Evolutionary conservation across 2,329 filamentous ascomycete genomes (phyloP).

Genomic region (Ceratocystis albifundus): DNA sequence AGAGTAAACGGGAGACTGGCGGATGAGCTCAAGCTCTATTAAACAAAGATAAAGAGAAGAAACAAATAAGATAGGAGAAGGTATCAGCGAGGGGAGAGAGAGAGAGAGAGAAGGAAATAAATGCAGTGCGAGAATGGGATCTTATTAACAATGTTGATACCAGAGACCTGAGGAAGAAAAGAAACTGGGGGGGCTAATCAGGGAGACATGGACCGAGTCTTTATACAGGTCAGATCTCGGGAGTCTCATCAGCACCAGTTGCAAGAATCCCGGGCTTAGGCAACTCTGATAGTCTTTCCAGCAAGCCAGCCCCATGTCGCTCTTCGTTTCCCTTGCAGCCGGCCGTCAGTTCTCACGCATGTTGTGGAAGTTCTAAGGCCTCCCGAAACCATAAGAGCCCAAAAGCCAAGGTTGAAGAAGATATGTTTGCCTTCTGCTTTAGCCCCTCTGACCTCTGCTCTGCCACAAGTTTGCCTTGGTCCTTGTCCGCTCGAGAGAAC

Average conservation of each 20-base stretch:
- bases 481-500: not conserved
- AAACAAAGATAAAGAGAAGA: conserved; percentile 5
- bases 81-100: no score
- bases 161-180: conserved; percentile 17
- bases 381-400: not conserved
- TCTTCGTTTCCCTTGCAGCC: conserved; percentile 15
- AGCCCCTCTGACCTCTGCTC: not conserved
- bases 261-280: not conserved
- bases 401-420: not conserved
- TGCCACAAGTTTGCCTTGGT: conserved; percentile 4
- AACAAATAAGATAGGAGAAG: not conserved
- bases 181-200: conserved; percentile 9
- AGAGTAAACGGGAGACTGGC: not conserved
- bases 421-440: no score
- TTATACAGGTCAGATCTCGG: conserved; percentile 15
- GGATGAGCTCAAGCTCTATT: not conserved
- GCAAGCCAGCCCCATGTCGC: conserved; percentile 1
- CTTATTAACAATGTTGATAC: conserved; percentile 16
- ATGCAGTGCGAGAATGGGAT: conserved; percentile 20
- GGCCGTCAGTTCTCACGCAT: not conserved
- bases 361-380: not conserved
- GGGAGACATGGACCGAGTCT: conserved; percentile 14
- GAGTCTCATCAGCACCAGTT: not conserved
- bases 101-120: conserved; percentile 21
- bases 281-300: not conserved